A percentile compares a stretch with the other conserved stretches of the same genome.
Conservation (phyloP, 257 asterid genomes). For the Solanum habrochaites region DNA sequence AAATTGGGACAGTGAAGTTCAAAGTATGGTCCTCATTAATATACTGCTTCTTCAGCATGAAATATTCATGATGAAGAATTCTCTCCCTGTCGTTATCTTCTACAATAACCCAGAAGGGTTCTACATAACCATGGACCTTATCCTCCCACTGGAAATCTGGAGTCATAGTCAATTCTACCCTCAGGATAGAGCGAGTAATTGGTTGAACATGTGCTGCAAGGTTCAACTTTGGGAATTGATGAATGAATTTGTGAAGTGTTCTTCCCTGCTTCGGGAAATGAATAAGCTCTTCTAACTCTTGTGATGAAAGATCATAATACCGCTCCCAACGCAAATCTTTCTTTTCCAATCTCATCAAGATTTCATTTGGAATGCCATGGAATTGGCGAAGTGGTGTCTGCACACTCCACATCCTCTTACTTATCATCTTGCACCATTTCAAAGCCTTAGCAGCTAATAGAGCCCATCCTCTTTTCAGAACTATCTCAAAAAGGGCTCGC, state of each 20-base stretch:
- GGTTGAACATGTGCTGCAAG: constrained; percentile 29
- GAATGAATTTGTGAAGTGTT: constrained; percentile 18
- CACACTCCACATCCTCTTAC: constrained; percentile 31
- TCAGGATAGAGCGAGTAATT: constrained; percentile 25
- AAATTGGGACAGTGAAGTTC: constrained; percentile 23
- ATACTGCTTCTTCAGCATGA: constrained; percentile 26
- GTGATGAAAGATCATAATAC: constrained; percentile 26
- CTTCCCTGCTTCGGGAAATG: constrained; percentile 22
- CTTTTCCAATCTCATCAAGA: constrained; percentile 23
- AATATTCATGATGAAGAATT: constrained; percentile 28
- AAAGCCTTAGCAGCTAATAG: constrained; percentile 25
- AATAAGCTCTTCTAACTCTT: constrained; percentile 23
- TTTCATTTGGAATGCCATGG: constrained; percentile 30
- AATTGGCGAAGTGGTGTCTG: constrained; percentile 35
- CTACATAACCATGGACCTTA: constrained; percentile 32
- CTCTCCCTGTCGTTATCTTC: constrained; percentile 31
- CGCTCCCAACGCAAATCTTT: constrained; percentile 29
- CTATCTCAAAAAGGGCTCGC: constrained; percentile 30
- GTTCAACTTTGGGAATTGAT: constrained; percentile 31
- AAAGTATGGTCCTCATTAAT: constrained; percentile 24
- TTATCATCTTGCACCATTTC: constrained; percentile 36
- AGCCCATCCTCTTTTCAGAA: constrained; percentile 29
- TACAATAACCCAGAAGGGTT: constrained; percentile 33
- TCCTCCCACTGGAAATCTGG: constrained; percentile 37
- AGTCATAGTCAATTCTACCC: constrained; percentile 26